Conservation (phyloP, 2,329 filamentous ascomycete species). For the Xylaria sp. region DNA sequence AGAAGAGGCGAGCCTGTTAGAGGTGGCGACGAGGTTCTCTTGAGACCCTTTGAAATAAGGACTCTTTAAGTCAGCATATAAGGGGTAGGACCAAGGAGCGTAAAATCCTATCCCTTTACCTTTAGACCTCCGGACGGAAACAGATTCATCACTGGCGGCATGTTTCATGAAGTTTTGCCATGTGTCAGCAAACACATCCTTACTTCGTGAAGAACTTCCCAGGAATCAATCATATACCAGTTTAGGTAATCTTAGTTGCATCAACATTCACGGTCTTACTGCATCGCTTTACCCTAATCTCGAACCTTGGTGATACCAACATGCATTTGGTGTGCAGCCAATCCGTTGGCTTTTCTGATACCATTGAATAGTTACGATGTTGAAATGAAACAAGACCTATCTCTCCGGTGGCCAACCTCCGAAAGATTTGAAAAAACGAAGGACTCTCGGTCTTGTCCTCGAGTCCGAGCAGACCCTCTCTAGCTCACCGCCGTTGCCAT, state of each 20-base stretch:
- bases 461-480: neutral
- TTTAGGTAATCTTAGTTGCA: neutral
- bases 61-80: neutral
- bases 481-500: neutral
- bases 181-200: neutral
- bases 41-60: neutral
- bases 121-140: neutral
- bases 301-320: neutral
- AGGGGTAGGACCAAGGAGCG: neutral
- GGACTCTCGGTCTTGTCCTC: neutral
- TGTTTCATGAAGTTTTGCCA: neutral
- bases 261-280: too few species aligned
- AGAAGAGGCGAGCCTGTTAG: neutral
- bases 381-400: neutral
- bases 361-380: neutral
- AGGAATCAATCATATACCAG: neutral
- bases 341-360: neutral
- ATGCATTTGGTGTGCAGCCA: neutral
- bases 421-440: neutral
- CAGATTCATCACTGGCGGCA: neutral
- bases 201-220: neutral
- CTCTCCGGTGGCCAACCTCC: too few species aligned
- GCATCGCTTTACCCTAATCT: neutral
- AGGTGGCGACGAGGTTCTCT: neutral
- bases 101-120: neutral